Base-by-base conservation (phyloP, 176 grass and related monocot genomes). In the Alopecurus myosuroides region DNA sequence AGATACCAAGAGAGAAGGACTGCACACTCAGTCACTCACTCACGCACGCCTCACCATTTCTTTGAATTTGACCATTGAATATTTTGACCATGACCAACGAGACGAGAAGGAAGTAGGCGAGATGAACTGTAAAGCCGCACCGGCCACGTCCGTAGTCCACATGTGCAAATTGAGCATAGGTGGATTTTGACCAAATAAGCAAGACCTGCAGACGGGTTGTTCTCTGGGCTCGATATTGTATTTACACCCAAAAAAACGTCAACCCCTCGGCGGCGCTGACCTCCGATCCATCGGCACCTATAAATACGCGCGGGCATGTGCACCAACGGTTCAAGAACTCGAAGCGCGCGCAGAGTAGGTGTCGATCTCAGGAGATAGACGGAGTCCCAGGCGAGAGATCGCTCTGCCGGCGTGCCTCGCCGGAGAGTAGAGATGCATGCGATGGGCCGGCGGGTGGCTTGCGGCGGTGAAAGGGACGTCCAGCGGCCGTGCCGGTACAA, bases 401-500 rank as follows among this genome's bases (percentile, higher is more conserved):
- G 39, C 3, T 28, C 5, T 11, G 63, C 41, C 20, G 40, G 3
- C 25, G 42, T 20, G 26, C 14, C 62, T 88, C 61, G 5, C n/a
- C 29, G 79, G 35, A 11, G 56, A 23, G 14, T 19, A 9, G 13
- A 7, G 30, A 19, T 11, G 29, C 62, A 26, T 4, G 5, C 14
- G 26, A 64, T 84, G 90, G 57, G 41, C 15, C 12, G 9, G 31
- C 18, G 40, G 31, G 63, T 55, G 51, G 50, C 53, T 15, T 14
- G 79, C 17, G 56, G 28, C 20, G 66, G 48, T 3, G 69, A 42
- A 18, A 37, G 31, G 6, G 26, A 37, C 2, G 45, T 23, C 22
- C 31, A 28, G 23, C 49, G 53, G 37, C 51, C 74, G 78, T 35
- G 78, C 44, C 81, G 37, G 85, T 95, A 94, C 89, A 90, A 76